Conservation (phyloP, 1,284 basidiomycete genomes). For the Mycosarcoma mackinlayi region DNA sequence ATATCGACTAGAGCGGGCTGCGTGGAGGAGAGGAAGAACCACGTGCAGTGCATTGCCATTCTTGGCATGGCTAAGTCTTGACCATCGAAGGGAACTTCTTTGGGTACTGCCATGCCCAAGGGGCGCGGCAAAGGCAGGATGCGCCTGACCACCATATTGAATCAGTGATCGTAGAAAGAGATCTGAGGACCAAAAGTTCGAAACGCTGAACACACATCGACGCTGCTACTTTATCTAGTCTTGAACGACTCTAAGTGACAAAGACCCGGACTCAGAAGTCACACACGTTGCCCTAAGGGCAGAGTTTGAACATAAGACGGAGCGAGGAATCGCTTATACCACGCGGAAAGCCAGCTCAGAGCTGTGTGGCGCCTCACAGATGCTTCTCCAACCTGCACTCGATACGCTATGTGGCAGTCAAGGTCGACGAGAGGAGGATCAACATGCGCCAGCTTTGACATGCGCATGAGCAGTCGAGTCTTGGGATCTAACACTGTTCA, state of each 20-base stretch:
- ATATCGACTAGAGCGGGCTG: background rate
- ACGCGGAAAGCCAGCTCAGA: too few species aligned
- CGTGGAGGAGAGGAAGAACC: slow-evolving; percentile 5
- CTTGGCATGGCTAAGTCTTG: slow-evolving; percentile 10
- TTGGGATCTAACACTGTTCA: too few species aligned
- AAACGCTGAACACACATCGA: too few species aligned
- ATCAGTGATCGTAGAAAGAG: background rate
- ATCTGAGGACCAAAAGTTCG: too few species aligned
- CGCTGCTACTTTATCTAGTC: too few species aligned
- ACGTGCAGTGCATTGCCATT: slow-evolving; percentile 10
- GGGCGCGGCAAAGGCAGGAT: slow-evolving; percentile 1
- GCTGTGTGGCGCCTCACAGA: too few species aligned
- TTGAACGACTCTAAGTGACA: too few species aligned
- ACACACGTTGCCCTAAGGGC: too few species aligned
- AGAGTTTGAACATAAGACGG: too few species aligned
- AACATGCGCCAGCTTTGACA: slow-evolving; percentile 4
- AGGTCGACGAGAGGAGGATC: background rate
- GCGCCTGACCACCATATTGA: background rate
- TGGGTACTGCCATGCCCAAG: background rate
- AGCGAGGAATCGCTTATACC: too few species aligned
- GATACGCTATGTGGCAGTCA: background rate
- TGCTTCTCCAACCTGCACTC: too few species aligned
- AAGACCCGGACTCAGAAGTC: too few species aligned
- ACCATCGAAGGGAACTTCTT: slow-evolving; percentile 5
- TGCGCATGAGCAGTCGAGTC: slow-evolving; percentile 5